A percentile compares a stretch with the other conserved stretches of the same genome.
phyloP scores from a whole-genome alignment of 2,329 filamentous ascomycete species.

The Diaporthe sp. region DNA sequence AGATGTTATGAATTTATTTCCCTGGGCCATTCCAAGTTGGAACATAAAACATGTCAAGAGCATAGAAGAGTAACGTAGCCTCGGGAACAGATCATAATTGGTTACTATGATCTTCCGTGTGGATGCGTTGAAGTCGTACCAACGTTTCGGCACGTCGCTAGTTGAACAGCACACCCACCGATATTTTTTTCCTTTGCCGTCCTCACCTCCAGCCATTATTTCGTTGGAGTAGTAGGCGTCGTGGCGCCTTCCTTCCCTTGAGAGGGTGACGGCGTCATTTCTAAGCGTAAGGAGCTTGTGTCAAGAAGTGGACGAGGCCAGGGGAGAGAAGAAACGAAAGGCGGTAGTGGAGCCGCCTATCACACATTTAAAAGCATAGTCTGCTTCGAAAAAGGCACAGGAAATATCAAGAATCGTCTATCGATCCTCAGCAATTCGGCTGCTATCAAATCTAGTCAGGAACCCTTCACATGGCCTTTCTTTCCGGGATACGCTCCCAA shows the following conservation, averaged over 20 bases:
- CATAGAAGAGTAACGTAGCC: no score
- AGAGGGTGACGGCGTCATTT: no score
- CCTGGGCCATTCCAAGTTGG: background rate
- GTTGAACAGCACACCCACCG: no score
- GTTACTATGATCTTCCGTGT: no score
- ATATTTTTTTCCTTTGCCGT: no score
- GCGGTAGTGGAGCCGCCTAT: background rate
- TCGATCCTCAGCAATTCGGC: background rate
- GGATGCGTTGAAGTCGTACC: background rate
- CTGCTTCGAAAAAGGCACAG: background rate
- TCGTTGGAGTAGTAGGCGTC: no score
- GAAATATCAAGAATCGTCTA: background rate
- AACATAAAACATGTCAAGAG: background rate
- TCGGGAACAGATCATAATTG: background rate
- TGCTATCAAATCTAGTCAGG: slow-evolving; percentile 6
- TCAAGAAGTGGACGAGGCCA: background rate
- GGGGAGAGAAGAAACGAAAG: background rate
- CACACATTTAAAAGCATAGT: background rate
- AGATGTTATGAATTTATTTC: background rate
- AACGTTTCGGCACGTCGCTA: no score
- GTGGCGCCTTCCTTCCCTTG: background rate
- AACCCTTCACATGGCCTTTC: background rate
- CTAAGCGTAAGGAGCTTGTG: no score
- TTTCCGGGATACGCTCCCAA: background rate
- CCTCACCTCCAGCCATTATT: no score